Evolutionary conservation across 805 yeast genomes (phyloP).

Genomic region (Ogataea henricii): DNA sequence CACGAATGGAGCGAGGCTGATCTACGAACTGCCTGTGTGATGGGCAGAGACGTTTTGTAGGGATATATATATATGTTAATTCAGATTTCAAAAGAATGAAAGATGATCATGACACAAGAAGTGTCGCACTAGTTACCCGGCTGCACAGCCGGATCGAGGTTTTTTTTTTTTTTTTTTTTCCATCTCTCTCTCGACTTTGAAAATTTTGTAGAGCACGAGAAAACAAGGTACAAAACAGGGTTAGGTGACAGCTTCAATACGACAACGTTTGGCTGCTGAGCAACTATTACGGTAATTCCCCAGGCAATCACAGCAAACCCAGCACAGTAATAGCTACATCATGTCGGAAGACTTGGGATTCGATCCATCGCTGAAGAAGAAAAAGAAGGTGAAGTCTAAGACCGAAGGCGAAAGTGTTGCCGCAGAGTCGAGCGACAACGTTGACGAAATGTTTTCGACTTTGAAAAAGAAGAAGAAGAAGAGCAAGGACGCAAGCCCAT

Average conservation of each 20-base stretch:
- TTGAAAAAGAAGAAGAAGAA: conserved; percentile 86
- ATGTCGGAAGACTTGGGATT: conserved; percentile 56
- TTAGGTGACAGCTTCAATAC: background rate
- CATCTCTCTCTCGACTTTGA: conserved; percentile 1
- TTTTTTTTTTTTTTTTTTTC: background rate
- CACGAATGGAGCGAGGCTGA: background rate
- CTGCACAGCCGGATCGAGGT: background rate
- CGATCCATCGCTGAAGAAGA: conserved; percentile 75
- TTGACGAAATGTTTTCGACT: conserved; percentile 72
- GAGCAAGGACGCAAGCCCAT: conserved; percentile 47
- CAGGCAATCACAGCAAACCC: background rate
- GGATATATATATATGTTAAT: background rate
- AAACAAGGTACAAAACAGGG: background rate
- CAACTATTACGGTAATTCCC: background rate
- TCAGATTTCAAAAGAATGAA: background rate
- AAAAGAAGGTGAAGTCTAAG: conserved; percentile 61
- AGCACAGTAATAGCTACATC: conserved; percentile 1
- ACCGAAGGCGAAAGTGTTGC: conserved; percentile 34
- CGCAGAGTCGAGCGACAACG: conserved; percentile 44
- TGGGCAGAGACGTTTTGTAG: background rate
- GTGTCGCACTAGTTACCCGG: conserved; percentile 14
- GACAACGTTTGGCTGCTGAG: conserved; percentile 1
- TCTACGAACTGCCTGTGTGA: background rate
- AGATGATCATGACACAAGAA: background rate
- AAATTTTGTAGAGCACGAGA: conserved; percentile 17